A percentile compares a stretch with the other conserved stretches of the same genome.
Conservation (phyloP, 805 yeast species). For the Kodamaea kaohsiungensis region DNA sequence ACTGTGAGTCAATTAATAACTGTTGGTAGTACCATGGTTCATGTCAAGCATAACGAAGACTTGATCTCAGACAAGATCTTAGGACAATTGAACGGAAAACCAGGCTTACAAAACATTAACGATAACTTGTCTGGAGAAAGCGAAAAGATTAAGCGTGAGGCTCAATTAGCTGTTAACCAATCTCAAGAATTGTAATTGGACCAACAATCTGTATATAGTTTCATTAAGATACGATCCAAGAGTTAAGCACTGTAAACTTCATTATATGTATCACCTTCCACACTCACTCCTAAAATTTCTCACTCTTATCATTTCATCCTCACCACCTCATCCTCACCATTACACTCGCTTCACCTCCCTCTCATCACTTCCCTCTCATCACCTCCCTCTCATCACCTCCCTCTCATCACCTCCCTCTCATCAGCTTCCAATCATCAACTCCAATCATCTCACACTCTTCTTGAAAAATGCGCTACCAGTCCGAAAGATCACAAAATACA, state of each 20-base stretch:
- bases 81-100: slow-evolving; percentile 43
- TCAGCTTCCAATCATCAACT: background rate
- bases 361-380: background rate
- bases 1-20: slow-evolving; percentile 38
- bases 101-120: slow-evolving; percentile 40
- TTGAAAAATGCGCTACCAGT: background rate
- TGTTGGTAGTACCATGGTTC: slow-evolving; percentile 28
- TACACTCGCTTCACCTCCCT: background rate
- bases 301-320: too few relatives aligned
- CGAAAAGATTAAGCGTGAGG: slow-evolving; percentile 38
- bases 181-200: slow-evolving; percentile 8
- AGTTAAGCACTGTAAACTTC: too few relatives aligned
- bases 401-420: background rate
- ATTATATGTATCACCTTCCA: too few relatives aligned
- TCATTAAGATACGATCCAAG: slow-evolving; percentile 1
- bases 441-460: background rate
- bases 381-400: background rate
- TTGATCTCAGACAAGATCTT: slow-evolving; percentile 36
- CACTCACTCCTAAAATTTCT: too few relatives aligned
- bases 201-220: background rate
- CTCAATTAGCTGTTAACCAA: slow-evolving; percentile 32
- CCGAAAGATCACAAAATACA: background rate
- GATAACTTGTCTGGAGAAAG: slow-evolving; percentile 41
- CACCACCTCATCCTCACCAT: too few relatives aligned
- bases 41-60: slow-evolving; percentile 31